Conservation (phyloP, 345 rosid genomes). For the Boechera retrofracta region DNA sequence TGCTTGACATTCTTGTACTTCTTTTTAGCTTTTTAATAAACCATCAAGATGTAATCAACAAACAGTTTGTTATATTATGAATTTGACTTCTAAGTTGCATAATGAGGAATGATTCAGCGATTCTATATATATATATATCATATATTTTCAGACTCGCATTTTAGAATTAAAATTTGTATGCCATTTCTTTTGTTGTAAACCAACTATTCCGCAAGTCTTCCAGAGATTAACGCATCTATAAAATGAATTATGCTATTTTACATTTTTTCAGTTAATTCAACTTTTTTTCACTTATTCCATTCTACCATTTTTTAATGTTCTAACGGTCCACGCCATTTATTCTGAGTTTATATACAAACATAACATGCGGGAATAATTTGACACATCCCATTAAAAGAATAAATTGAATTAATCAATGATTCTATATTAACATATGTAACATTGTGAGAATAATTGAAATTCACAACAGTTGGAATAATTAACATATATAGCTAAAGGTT, state of each 20-base stretch:
- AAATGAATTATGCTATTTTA: too few species aligned
- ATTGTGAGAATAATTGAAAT: slow-evolving; percentile 16
- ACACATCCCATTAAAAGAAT: neutral
- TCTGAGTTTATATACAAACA: too few species aligned
- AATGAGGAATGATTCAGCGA: neutral
- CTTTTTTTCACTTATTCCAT: too few species aligned
- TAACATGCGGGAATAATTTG: neutral
- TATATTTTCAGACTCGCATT: neutral
- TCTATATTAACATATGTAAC: slow-evolving; percentile 18
- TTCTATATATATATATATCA: too few species aligned
- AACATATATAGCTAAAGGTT: slow-evolving; percentile 8
- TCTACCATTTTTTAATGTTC: too few species aligned
- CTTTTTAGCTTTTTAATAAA: slow-evolving; percentile 1
- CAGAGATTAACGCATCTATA: too few species aligned
- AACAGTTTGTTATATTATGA: neutral
- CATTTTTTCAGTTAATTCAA: too few species aligned
- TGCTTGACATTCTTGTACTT: neutral
- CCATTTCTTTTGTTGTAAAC: neutral
- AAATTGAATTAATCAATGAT: slow-evolving; percentile 17
- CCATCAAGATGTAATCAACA: neutral
- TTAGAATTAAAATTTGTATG: neutral
- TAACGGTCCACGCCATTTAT: too few species aligned
- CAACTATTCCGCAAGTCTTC: too few species aligned
- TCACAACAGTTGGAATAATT: neutral
- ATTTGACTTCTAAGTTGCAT: neutral